phyloP scores from a whole-genome alignment of 2,329 filamentous ascomycete genomes.

The Zymoseptoria ardabiliae region DNA sequence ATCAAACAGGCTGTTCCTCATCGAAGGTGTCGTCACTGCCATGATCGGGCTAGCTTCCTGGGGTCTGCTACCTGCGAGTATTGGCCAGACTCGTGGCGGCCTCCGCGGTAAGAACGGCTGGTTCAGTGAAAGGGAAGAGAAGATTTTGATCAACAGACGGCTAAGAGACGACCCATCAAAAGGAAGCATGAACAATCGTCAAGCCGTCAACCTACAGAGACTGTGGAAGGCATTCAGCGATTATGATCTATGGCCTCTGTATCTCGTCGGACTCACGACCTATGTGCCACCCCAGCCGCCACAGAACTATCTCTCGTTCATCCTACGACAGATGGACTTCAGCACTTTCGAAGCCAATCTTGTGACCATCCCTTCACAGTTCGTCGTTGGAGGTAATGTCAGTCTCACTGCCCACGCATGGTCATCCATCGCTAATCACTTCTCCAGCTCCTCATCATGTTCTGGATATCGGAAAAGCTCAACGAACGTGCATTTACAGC shows the following conservation, averaged over 20 bases:
- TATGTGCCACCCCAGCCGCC: constrained; percentile 48
- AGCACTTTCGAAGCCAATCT: constrained; percentile 57
- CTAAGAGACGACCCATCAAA: constrained; percentile 51
- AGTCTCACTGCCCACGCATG: constrained; percentile 27
- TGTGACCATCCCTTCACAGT: constrained; percentile 48
- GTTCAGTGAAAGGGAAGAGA: constrained; percentile 53
- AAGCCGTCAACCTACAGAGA: constrained; percentile 43
- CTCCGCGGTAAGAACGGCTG: constrained; percentile 60
- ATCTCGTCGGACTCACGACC: constrained; percentile 13
- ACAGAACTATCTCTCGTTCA: constrained; percentile 51
- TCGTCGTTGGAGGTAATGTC: constrained; percentile 18
- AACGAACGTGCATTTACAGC: constrained; percentile 46
- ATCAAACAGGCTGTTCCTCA: constrained; percentile 22
- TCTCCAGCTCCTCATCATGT: constrained; percentile 42
- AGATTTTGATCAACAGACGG: constrained; percentile 56
- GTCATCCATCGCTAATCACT: constrained; percentile 15
- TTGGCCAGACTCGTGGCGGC: constrained; percentile 52
- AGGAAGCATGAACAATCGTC: constrained; percentile 53
- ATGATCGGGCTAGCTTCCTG: constrained; percentile 25
- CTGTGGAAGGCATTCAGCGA: constrained; percentile 22
- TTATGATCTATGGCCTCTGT: constrained; percentile 36
- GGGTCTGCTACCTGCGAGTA: constrained; percentile 41
- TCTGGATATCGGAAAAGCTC: constrained; percentile 43
- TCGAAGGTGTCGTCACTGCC: constrained; percentile 28
- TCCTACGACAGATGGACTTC: constrained; percentile 19